Conservation (phyloP, 306 rosid genomes). For the Canavalia ensiformis region DNA sequence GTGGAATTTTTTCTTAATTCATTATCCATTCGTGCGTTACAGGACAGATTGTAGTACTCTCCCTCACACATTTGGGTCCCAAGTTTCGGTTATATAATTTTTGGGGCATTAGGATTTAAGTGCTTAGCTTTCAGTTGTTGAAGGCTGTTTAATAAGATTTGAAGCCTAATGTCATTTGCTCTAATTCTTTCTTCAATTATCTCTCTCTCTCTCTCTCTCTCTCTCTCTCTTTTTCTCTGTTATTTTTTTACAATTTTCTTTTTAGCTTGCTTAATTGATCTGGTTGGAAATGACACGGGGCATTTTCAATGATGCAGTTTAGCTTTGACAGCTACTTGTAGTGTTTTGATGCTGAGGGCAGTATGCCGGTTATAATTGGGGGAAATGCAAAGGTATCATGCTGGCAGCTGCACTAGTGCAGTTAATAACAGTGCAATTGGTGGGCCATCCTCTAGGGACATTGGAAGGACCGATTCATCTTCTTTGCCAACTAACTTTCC, state of each 20-base stretch:
- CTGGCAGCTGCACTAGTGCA: slow-evolving; percentile 94
- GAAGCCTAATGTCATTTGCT: slow-evolving; percentile 33
- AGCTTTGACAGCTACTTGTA: slow-evolving; percentile 56
- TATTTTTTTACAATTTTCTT: slow-evolving; percentile 20
- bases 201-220: background rate
- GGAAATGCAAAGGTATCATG: slow-evolving; percentile 93
- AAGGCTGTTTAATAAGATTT: slow-evolving; percentile 35
- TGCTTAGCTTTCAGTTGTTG: slow-evolving; percentile 42
- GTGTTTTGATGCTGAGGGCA: slow-evolving; percentile 80
- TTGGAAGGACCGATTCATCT: slow-evolving; percentile 84
- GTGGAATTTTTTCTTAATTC: background rate
- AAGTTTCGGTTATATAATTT: slow-evolving; percentile 18
- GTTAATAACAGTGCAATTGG: slow-evolving; percentile 81
- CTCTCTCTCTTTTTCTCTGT: slow-evolving; percentile 12
- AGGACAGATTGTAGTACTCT: slow-evolving; percentile 31
- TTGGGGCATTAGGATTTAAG: slow-evolving; percentile 31
- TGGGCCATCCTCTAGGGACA: slow-evolving; percentile 84
- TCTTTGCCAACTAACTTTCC: slow-evolving; percentile 75
- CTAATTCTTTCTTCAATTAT: slow-evolving; percentile 6
- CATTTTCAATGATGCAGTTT: slow-evolving; percentile 47
- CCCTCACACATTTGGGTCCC: slow-evolving; percentile 18
- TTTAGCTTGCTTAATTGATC: slow-evolving; percentile 24
- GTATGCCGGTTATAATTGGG: slow-evolving; percentile 91
- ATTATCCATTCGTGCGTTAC: slow-evolving; percentile 24
- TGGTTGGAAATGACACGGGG: slow-evolving; percentile 42